phyloP scores from a whole-genome alignment of 768 basidiomycete genomes.

The Sarcodon sp. region DNA sequence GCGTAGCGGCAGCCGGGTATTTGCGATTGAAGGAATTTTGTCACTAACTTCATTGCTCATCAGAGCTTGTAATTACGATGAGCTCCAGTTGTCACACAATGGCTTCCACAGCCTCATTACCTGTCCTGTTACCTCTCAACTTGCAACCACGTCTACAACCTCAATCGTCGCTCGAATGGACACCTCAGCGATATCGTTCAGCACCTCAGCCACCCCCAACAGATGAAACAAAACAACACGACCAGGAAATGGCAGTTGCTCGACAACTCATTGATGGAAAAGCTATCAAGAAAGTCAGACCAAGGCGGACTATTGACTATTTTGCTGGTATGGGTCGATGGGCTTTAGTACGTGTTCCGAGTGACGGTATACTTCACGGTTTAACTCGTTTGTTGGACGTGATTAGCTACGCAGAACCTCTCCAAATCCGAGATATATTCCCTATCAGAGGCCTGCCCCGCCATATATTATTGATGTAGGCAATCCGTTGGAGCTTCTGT shows the following conservation, averaged over 20 bases:
- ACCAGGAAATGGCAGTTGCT: constrained; percentile 68
- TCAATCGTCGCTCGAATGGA: constrained; percentile 51
- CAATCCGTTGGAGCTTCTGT: constrained; percentile 8
- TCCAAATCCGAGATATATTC: constrained; percentile 65
- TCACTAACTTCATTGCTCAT: no score
- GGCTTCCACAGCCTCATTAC: constrained; percentile 19
- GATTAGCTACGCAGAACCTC: constrained; percentile 62
- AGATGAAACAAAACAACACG: constrained; percentile 67
- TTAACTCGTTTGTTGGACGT: not conserved
- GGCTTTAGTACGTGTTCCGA: constrained; percentile 47
- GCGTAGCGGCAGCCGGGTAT: no score
- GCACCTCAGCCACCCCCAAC: constrained; percentile 65
- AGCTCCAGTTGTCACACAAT: not conserved
- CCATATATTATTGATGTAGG: constrained; percentile 82
- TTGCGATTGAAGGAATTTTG: no score
- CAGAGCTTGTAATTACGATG: no score
- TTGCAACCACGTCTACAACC: constrained; percentile 21
- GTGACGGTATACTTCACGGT: not conserved
- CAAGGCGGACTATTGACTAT: constrained; percentile 91
- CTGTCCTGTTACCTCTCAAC: constrained; percentile 40
- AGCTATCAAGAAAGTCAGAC: constrained; percentile 81
- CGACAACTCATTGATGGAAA: constrained; percentile 69
- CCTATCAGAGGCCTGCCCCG: constrained; percentile 70
- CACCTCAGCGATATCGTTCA: constrained; percentile 54
- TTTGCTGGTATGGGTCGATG: constrained; percentile 81